Conservation (phyloP, 2,329 filamentous ascomycete genomes). For the Colletotrichum aenigma region DNA sequence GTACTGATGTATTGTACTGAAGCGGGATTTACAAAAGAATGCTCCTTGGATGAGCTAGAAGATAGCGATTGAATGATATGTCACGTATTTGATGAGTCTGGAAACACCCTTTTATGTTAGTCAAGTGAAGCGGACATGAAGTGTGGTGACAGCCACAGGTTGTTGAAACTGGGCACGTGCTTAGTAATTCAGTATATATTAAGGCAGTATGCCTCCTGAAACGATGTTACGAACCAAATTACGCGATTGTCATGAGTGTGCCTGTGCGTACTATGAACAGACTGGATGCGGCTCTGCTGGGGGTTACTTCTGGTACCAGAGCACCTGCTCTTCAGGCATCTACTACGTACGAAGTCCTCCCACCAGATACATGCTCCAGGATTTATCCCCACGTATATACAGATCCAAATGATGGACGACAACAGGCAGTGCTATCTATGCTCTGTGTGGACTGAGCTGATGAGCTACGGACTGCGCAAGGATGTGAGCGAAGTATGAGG, state of each 20-base stretch:
- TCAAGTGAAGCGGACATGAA: not conserved
- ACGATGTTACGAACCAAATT: not conserved
- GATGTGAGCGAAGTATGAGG: not conserved
- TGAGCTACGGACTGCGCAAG: not conserved
- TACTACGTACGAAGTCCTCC: too few species aligned
- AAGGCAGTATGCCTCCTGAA: not conserved
- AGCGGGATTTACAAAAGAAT: not conserved
- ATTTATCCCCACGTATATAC: not conserved
- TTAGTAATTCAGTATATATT: not conserved
- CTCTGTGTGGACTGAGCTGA: not conserved
- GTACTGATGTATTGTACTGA: not conserved
- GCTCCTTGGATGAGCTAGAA: not conserved
- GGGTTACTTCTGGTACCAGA: too few species aligned
- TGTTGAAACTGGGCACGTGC: accelerated
- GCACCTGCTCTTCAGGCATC: not conserved
- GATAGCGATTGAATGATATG: conserved; percentile 10
- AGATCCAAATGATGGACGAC: not conserved
- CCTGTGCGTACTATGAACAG: too few species aligned
- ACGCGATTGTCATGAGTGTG: too few species aligned
- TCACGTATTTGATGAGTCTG: not conserved
- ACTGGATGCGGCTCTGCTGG: too few species aligned
- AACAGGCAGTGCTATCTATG: not conserved
- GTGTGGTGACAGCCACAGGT: too few species aligned
- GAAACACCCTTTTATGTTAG: accelerated
- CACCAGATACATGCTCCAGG: not conserved